These are phyloP conservation scores for Ophiostoma piceae DNA, from an alignment of 2,329 filamentous ascomycete species.

Conservation along the genomic window DNA sequence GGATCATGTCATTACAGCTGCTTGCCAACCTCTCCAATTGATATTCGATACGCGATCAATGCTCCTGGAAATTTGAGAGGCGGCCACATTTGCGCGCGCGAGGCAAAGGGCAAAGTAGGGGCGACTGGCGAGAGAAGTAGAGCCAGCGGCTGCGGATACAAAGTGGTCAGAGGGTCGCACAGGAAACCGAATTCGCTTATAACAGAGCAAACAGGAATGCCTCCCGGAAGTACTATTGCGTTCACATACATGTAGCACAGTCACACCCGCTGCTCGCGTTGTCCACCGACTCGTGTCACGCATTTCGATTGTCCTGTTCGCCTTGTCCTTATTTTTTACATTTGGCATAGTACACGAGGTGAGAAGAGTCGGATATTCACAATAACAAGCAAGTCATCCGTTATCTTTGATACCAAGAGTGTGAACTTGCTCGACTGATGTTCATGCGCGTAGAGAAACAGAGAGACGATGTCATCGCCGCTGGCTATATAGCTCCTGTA, in stretches of 20 bases:
- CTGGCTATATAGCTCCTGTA: neutral
- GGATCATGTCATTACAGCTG: neutral
- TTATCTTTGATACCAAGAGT: neutral
- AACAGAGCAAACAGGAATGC: conserved; percentile 14
- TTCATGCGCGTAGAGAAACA: neutral
- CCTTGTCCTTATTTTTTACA: neutral
- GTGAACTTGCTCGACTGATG: too few relatives aligned
- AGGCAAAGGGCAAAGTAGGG: neutral
- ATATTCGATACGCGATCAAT: neutral
- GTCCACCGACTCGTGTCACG: conserved; percentile 17
- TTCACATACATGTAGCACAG: conserved; percentile 6
- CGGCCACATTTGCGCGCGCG: neutral
- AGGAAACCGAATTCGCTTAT: conserved; percentile 5
- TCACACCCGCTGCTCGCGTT: conserved; percentile 14
- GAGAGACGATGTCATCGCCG: neutral
- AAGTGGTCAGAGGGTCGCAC: neutral
- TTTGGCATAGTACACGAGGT: neutral
- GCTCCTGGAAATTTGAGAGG: neutral
- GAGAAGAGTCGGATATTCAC: neutral
- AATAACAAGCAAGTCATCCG: neutral
- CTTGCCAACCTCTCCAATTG: neutral
- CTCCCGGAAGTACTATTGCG: conserved; percentile 1
- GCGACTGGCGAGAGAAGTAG: neutral
- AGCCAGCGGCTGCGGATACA: neutral
- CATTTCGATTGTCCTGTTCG: conserved; percentile 5